Base-by-base conservation (phyloP, 306 rosid species). In the Quercus glauca region DNA sequence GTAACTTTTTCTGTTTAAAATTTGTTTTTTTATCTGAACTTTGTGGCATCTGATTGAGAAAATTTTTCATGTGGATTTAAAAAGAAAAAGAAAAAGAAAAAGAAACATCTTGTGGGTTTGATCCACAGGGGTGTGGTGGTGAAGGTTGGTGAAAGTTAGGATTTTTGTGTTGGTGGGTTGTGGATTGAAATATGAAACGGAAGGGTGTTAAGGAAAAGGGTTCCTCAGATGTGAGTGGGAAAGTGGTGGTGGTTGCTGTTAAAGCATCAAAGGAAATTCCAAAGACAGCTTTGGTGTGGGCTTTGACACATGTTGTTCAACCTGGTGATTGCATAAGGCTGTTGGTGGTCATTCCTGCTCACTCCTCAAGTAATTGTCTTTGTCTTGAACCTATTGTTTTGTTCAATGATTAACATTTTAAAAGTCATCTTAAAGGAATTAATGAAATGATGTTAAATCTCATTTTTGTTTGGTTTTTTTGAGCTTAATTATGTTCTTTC, bases 301-400 rank as follows among this genome's bases (percentile, higher is more conserved):
- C 99, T 85, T 78, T 95, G 91, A 91, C 98, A 84, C 99, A 93
- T 88, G 92, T 95, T 79, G 98, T 88, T 83, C 98, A 90, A 78
- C 98, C 97, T 23, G 99, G 96, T 19, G 99, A 95, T 90, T 89
- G 78, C 87, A 86, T 95, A 76, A 95, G 91, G 92, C 87, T 95
- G 41, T 83, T 95, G 83, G 94, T 91, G 11, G 73, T 95, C 75
- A 87, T 88, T 83, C 98, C 98, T 19, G 79, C 87, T 80, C 78
- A 80, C 69, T 82, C 90, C 58, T 81, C 94, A 80, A 82, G 99
- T 95, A 88, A 73, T 74, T 73, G 56, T 61, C 68, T 14, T 14
- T 26, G 45, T 29, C 68, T 52, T 75, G 20, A 49, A 49, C 53
- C 53, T 13, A 2, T 1, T 13, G 19, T 71, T 43, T 58, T 8